phyloP scores from a whole-genome alignment of 1,284 basidiomycete species.

The Somion occarium region DNA sequence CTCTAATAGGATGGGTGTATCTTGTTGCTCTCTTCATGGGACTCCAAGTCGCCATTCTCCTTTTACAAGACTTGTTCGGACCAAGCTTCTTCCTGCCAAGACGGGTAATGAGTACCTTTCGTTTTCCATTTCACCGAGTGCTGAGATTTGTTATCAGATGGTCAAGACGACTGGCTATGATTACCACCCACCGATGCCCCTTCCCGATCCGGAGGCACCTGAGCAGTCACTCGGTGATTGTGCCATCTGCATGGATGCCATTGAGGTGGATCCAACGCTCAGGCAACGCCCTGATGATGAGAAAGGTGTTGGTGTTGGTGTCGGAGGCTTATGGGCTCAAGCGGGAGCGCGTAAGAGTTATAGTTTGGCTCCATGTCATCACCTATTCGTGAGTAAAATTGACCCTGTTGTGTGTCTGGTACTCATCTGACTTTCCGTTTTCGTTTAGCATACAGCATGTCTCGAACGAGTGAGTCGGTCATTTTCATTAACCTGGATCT shows the following conservation, averaged over 20 bases:
- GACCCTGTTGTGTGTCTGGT: background rate
- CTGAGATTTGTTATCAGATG: conserved; percentile 38
- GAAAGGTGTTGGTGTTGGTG: conserved; percentile 15
- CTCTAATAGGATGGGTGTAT: conserved; percentile 59
- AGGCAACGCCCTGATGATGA: conserved; percentile 24
- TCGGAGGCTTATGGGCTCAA: conserved; percentile 33
- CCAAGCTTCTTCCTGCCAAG: conserved; percentile 79
- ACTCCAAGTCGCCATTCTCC: conserved; percentile 60
- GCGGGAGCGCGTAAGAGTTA: conserved; percentile 58
- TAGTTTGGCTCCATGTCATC: conserved; percentile 85
- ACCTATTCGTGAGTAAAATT: conserved; percentile 69
- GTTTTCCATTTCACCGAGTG: background rate
- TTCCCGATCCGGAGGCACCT: conserved; percentile 68
- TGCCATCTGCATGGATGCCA: conserved; percentile 88
- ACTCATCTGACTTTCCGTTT: background rate
- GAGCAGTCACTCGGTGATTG: conserved; percentile 77
- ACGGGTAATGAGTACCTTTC: conserved; percentile 33
- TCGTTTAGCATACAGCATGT: conserved; percentile 73
- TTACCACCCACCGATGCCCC: conserved; percentile 77
- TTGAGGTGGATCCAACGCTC: conserved; percentile 48
- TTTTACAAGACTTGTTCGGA: conserved; percentile 75
- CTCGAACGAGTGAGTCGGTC: conserved; percentile 56
- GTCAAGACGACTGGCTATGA: conserved; percentile 65
- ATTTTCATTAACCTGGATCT: conserved; percentile 4
- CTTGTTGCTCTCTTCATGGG: conserved; percentile 57